phyloP scores from a whole-genome alignment of 768 basidiomycete species.

The Termitomyces sp. region DNA sequence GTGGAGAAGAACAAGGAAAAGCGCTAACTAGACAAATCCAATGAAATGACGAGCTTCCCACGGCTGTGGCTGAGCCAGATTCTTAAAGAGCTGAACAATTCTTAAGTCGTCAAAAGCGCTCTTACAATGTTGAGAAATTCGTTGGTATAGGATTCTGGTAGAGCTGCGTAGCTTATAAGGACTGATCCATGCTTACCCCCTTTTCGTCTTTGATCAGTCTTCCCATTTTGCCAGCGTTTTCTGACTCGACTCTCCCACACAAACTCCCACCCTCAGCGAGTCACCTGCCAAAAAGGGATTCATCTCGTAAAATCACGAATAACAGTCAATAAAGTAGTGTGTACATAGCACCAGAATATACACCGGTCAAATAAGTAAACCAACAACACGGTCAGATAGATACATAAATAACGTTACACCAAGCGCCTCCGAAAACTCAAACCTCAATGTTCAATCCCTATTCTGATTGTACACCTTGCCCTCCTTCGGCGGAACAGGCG shows the following conservation, averaged over 20 bases:
- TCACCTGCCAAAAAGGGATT: neutral
- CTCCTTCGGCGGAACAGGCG: neutral
- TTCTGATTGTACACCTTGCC: neutral
- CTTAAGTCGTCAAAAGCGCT: neutral
- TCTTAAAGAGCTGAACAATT: neutral
- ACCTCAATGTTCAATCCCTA: neutral
- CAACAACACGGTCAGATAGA: neutral
- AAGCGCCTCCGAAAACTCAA: neutral
- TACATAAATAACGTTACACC: neutral
- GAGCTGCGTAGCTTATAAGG: neutral
- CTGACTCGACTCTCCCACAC: constrained; percentile 12
- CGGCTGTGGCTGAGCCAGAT: constrained; percentile 1
- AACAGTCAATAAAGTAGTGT: neutral
- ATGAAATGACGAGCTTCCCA: neutral
- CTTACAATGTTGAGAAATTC: neutral
- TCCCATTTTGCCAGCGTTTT: constrained; percentile 8
- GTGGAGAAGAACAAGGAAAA: neutral
- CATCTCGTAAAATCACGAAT: neutral
- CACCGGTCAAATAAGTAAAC: neutral
- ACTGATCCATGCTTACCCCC: constrained; percentile 1
- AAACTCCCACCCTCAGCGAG: neutral
- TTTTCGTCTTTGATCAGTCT: constrained; percentile 11
- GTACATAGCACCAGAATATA: neutral
- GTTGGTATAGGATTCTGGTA: neutral
- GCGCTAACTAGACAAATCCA: neutral